Evolutionary conservation across 441 rosid genomes (phyloP).

Genomic region (Mallotus repandus): DNA sequence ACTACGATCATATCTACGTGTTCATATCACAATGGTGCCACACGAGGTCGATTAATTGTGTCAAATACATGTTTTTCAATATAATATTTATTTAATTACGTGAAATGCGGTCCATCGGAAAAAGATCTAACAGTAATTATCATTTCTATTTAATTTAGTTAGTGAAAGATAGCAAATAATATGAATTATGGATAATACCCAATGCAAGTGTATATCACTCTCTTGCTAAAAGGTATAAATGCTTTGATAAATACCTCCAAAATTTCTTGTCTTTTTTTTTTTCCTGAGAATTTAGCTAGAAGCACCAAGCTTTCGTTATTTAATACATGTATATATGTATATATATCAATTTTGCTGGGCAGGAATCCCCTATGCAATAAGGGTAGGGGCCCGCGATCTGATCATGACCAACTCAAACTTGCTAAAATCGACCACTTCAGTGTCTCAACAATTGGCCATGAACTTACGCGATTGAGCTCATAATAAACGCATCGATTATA

Average conservation of each 20-base stretch:
- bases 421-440: neutral
- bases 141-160: conserved; percentile 13
- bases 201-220: neutral
- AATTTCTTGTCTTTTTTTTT: neutral
- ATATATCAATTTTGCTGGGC: neutral
- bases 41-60: neutral
- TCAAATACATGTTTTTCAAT: neutral
- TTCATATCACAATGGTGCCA: conserved; percentile 17
- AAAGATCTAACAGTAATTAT: conserved; percentile 17
- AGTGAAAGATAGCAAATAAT: neutral
- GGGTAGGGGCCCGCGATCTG: neutral
- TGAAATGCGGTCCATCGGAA: conserved; percentile 32
- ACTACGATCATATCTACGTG: conserved; percentile 18
- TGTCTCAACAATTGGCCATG: neutral
- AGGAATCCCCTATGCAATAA: too few species aligned
- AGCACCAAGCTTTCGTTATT: neutral
- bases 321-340: neutral
- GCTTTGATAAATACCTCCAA: neutral
- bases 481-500: neutral
- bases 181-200: neutral
- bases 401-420: neutral
- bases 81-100: conserved; percentile 18
- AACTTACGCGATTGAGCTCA: neutral
- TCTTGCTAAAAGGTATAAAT: conserved; percentile 8
- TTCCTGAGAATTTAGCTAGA: neutral